Percentiles rank a stretch among this genome's conserved stretches.
Conservation (phyloP, 2,329 filamentous ascomycete species). For the Colletotrichum acutatum region DNA sequence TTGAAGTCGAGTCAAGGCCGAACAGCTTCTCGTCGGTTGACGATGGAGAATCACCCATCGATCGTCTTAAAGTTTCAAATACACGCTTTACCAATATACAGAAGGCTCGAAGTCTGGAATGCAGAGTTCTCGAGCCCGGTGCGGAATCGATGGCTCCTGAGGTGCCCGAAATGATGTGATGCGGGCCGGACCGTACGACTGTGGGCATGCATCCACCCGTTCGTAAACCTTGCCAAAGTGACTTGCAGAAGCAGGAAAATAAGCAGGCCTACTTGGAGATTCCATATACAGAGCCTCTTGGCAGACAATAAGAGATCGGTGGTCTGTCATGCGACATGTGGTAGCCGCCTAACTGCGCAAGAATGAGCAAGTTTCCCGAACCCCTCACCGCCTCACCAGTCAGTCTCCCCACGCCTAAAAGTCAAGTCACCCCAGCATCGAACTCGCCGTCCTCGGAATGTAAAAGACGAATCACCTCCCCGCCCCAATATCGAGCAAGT, state of each 20-base stretch:
- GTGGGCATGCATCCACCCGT: not conserved
- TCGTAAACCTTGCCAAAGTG: not conserved
- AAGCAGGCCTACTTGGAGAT: no score
- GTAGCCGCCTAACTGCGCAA: constrained; percentile 14
- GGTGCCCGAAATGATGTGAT: not conserved
- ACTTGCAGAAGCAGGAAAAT: not conserved
- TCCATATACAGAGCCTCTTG: not conserved
- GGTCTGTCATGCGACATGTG: not conserved
- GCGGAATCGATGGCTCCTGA: not conserved
- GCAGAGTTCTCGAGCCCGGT: not conserved
- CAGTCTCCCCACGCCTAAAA: not conserved
- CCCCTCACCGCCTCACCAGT: not conserved
- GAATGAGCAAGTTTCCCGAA: constrained; percentile 36
- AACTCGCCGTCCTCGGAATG: not conserved
- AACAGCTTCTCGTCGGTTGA: no score
- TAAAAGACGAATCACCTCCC: not conserved
- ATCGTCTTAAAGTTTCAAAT: no score
- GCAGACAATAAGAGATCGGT: not conserved
- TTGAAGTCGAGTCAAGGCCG: no score
- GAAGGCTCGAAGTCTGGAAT: not conserved
- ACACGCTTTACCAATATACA: not conserved
- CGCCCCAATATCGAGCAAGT: not conserved
- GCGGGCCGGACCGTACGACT: not conserved
- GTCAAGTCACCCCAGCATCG: not conserved
- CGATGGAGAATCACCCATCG: no score